A percentile compares a stretch with the other conserved stretches of the same genome.
These are phyloP conservation scores for Sarocladiaceae sp. DNA, from an alignment of 2,329 filamentous ascomycete genomes.

Conservation along the genomic window DNA sequence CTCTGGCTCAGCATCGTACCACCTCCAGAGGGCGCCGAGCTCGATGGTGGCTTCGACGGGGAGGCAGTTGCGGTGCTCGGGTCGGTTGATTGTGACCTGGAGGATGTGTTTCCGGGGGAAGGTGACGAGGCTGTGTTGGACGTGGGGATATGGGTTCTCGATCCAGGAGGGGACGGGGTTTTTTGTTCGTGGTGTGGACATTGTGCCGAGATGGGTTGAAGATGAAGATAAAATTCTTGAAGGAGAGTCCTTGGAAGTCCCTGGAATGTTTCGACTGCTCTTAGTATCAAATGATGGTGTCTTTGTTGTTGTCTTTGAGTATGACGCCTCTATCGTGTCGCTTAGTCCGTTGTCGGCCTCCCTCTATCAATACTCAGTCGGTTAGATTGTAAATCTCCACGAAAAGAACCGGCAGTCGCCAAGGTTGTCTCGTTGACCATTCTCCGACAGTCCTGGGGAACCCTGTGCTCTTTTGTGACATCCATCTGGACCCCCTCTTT, in stretches of 20 bases:
- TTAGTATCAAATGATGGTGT: too few species aligned
- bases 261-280: too few species aligned
- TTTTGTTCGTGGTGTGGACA: conserved; percentile 18
- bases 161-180: conserved; percentile 28
- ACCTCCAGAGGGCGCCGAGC: conserved; percentile 40
- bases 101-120: conserved; percentile 35
- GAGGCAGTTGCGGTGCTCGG: conserved; percentile 35
- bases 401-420: not conserved
- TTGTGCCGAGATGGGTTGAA: conserved; percentile 9
- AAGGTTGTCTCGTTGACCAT: not conserved
- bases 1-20: conserved; percentile 42
- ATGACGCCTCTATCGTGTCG: too few species aligned
- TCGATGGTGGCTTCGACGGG: conserved; percentile 27
- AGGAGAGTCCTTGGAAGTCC: too few species aligned
- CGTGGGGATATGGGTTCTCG: conserved; percentile 22
- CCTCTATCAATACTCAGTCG: too few species aligned
- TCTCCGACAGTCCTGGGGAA: too few species aligned
- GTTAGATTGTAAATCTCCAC: too few species aligned
- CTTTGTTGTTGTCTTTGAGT: too few species aligned
- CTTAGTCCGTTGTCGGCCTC: too few species aligned
- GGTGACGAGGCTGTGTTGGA: conserved; percentile 26
- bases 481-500: not conserved
- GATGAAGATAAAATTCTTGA: too few species aligned
- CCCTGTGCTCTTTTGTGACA: conserved; percentile 7
- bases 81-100: conserved; percentile 38